Evolutionary conservation across 2,329 filamentous ascomycete genomes (phyloP).

Genomic region (Neopestalotiopsis rosae): DNA sequence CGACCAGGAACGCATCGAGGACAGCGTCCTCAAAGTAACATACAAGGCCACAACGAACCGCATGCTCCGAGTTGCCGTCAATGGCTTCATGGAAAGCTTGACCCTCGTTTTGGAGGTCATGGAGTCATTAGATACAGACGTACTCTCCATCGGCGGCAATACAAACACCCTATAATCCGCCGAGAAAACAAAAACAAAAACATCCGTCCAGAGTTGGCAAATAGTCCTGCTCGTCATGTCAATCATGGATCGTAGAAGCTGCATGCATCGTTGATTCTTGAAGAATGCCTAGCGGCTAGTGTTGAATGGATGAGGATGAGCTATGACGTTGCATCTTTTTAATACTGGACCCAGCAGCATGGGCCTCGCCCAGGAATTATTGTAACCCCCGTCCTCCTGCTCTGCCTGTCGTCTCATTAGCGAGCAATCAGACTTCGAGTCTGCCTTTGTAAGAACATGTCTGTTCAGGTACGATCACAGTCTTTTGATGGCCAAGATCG

Average conservation of each 20-base stretch:
- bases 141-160: slow-evolving; percentile 53
- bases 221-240: background rate
- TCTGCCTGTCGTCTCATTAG: no score
- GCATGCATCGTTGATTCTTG: no score
- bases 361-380: no score
- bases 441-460: no score
- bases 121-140: slow-evolving; percentile 87
- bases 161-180: slow-evolving; percentile 5
- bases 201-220: background rate
- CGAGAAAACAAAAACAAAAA: background rate
- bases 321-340: background rate
- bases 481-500: no score
- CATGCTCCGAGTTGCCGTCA: slow-evolving; percentile 95
- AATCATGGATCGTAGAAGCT: background rate
- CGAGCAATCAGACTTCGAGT: no score
- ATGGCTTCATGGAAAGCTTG: slow-evolving; percentile 93
- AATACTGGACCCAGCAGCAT: background rate
- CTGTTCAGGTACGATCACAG: no score
- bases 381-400: no score
- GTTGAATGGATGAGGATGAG: background rate
- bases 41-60: slow-evolving; percentile 92
- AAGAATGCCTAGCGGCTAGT: background rate
- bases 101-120: slow-evolving; percentile 86
- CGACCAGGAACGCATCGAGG: slow-evolving; percentile 30
- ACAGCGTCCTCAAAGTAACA: slow-evolving; percentile 68